Base-by-base conservation (phyloP, 352 stramenopile genomes). In the Plasmopara viticola region DNA sequence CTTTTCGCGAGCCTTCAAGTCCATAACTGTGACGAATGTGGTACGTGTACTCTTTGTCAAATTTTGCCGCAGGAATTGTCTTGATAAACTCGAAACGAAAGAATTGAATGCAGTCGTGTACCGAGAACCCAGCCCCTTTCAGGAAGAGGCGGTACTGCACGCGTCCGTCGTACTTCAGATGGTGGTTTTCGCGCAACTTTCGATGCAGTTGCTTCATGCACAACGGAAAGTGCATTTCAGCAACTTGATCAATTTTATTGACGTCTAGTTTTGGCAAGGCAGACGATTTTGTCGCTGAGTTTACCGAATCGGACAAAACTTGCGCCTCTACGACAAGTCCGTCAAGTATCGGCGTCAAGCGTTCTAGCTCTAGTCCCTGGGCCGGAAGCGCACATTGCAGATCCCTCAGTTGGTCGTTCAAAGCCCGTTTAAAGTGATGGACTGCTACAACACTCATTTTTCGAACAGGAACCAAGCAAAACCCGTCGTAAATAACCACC, bases 1-100 rank as follows among this genome's bases (percentile, higher is more conserved):
- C 72, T 50, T 78, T 86, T 9, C 81, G 69, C 12, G 72, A 77
- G 0, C 84, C 84, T 74, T 90, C 84, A 1, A 91, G 66, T 0
- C 86, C 86, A 49, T 94, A 94, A 60, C 72, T 88, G 60, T 95
- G 84, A 12, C 84, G 84, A 48, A 95, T 93, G 58, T 89, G 74
- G 50, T 95, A 95, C 5, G 80, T 71, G 51, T 94, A 91, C 54
- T 92, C 73, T 29, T 79, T 82, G 34, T 94, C 80, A 58, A 95
- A 95, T 47, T 68, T 80, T n/a, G 58, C 66, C 0, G 68, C 17
- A 0, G 73, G 60, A 8, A 90, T 84, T 35, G 64, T 65, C 44
- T 76, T 73, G 20, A 69, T 62, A 50, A 94, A 95, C 49, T 88
- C 78, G 13, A 58, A 53, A 9, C 83, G 82, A 55, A 90, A 94